These are phyloP conservation scores for Multifurca ochricompacta DNA, from an alignment of 768 basidiomycete genomes.

Conservation along the genomic window DNA sequence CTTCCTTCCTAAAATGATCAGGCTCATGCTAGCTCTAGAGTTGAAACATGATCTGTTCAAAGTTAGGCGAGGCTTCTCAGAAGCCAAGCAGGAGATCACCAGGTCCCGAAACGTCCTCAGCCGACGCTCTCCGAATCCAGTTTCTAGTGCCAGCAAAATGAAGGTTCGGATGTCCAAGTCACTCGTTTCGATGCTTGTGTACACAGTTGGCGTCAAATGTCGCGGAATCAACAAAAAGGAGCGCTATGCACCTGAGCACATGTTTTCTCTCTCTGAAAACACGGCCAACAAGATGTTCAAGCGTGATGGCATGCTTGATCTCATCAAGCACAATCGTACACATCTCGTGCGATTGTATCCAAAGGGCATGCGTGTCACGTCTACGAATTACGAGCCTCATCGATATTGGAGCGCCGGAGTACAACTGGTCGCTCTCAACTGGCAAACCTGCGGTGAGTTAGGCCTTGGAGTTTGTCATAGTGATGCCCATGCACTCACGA, in stretches of 20 bases:
- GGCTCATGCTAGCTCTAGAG: slow-evolving; percentile 17
- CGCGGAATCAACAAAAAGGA: slow-evolving; percentile 84
- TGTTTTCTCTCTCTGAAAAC: slow-evolving; percentile 89
- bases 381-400: slow-evolving; percentile 84
- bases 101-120: slow-evolving; percentile 35
- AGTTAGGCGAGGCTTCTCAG: slow-evolving; percentile 18
- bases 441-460: slow-evolving; percentile 87
- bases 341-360: slow-evolving; percentile 87
- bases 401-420: slow-evolving; percentile 84
- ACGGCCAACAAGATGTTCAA: slow-evolving; percentile 71
- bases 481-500: slow-evolving; percentile 4
- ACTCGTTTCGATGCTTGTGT: slow-evolving; percentile 73
- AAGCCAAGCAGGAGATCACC: slow-evolving; percentile 34
- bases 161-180: slow-evolving; percentile 68
- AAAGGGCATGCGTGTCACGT: slow-evolving; percentile 69
- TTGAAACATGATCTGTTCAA: slow-evolving; percentile 21
- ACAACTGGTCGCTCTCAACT: slow-evolving; percentile 91
- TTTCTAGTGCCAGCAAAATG: slow-evolving; percentile 19
- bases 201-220: slow-evolving; percentile 94
- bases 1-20: background rate
- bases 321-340: slow-evolving; percentile 79
- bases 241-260: slow-evolving; percentile 76
- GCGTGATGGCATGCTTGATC: slow-evolving; percentile 46
- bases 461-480: background rate
- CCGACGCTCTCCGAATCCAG: slow-evolving; percentile 14